Conservation (phyloP, 768 basidiomycete species). For the Wakefieldia striispora region DNA sequence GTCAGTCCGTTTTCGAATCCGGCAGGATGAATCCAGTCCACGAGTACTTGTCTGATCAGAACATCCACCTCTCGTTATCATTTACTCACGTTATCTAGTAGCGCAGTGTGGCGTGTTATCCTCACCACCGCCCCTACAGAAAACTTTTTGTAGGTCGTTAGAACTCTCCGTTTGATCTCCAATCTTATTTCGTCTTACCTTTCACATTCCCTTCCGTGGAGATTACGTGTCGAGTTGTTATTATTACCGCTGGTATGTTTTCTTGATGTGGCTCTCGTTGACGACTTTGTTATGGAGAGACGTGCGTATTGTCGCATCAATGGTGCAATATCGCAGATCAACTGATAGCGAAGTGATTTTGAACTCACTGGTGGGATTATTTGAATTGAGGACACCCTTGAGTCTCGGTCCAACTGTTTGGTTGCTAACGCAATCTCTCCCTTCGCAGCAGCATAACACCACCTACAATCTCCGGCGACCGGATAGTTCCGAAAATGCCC, state of each 20-base stretch:
- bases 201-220: slow-evolving; percentile 8
- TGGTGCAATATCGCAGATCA: background rate
- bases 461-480: no score
- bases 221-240: slow-evolving; percentile 1
- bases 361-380: background rate
- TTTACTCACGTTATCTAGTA: slow-evolving; percentile 4
- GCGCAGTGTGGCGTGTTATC: slow-evolving; percentile 11
- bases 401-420: no score
- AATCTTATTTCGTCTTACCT: background rate
- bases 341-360: background rate
- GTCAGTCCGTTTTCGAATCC: no score
- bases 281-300: background rate
- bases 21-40: no score
- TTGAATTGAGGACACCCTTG: slow-evolving; percentile 11
- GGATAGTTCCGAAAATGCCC: no score
- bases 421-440: no score
- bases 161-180: slow-evolving; percentile 13
- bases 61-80: no score
- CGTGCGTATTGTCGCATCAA: background rate
- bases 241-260: slow-evolving; percentile 7
- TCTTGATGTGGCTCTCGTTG: slow-evolving; percentile 10
- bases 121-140: background rate
- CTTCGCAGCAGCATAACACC: no score
- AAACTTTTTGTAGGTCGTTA: slow-evolving; percentile 3
- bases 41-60: no score